These are phyloP conservation scores for Artemisia argyi DNA, from an alignment of 129 eudicot species.

Conservation along the genomic window DNA sequence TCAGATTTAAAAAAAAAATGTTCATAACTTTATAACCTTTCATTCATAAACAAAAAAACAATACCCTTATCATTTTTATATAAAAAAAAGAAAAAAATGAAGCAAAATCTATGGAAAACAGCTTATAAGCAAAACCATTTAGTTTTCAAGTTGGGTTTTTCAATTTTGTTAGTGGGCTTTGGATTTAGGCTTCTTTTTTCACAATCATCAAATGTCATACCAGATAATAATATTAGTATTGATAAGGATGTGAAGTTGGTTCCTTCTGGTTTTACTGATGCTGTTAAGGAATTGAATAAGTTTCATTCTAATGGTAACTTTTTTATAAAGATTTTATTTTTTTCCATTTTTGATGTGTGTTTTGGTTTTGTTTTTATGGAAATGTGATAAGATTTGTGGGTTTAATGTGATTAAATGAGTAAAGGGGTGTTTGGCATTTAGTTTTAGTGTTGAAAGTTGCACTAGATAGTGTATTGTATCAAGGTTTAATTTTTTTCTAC, in stretches of 20 bases:
- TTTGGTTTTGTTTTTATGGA: background rate
- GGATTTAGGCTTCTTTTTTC: constrained; percentile 53
- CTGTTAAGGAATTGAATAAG: constrained; percentile 25
- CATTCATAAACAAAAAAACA: too few species aligned
- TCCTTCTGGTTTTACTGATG: constrained; percentile 14
- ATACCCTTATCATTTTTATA: too few species aligned
- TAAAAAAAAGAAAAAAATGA: constrained; percentile 30
- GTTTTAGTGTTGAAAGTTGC: too few species aligned
- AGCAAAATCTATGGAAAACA: constrained; percentile 43
- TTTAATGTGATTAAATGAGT: background rate
- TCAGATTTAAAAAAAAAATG: background rate
- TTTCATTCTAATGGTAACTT: constrained; percentile 34
- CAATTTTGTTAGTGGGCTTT: constrained; percentile 59
- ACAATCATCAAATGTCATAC: constrained; percentile 43
- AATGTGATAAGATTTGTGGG: background rate
- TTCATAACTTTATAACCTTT: too few species aligned
- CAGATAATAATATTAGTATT: constrained; percentile 25
- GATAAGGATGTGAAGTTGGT: background rate
- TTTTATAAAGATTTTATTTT: background rate
- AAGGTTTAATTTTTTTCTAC: too few species aligned
- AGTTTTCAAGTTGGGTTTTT: constrained; percentile 54
- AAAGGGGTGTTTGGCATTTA: too few species aligned
- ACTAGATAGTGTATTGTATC: too few species aligned
- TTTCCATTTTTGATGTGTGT: too few species aligned
- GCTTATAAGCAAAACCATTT: constrained; percentile 50